A percentile compares a stretch with the other conserved stretches of the same genome.
These are phyloP conservation scores for Cordyceps militaris DNA, from an alignment of 2,329 filamentous ascomycete genomes.

Conservation along the genomic window DNA sequence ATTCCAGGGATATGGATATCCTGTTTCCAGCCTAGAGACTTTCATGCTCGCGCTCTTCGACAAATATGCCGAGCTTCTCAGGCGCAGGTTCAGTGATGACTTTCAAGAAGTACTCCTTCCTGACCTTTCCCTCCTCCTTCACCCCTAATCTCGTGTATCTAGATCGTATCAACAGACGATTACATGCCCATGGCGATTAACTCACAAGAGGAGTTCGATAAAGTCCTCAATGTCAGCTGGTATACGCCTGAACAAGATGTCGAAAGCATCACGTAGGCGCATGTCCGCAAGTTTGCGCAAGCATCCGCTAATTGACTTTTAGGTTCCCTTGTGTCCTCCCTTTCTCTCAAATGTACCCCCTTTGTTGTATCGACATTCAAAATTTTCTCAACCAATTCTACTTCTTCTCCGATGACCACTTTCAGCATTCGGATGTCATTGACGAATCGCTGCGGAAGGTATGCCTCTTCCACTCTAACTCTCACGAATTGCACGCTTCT, in stretches of 20 bases:
- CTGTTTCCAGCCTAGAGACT: slow-evolving; percentile 71
- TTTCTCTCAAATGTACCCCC: slow-evolving; percentile 97
- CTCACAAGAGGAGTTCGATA: slow-evolving; percentile 83
- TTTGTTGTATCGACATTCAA: slow-evolving; percentile 96
- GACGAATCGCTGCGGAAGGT: slow-evolving; percentile 83
- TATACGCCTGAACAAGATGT: slow-evolving; percentile 75
- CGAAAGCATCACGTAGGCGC: slow-evolving; percentile 64
- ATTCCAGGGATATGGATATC: slow-evolving; percentile 81
- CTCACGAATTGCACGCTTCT: neutral
- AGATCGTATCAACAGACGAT: slow-evolving; percentile 83
- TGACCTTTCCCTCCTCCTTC: neutral
- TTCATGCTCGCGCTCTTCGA: slow-evolving; percentile 86
- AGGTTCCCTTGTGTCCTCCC: slow-evolving; percentile 93
- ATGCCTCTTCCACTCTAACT: slow-evolving; percentile 13
- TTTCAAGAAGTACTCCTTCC: slow-evolving; percentile 69
- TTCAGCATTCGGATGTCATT: slow-evolving; percentile 81
- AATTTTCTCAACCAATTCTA: slow-evolving; percentile 99
- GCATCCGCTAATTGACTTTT: neutral
- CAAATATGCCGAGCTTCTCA: slow-evolving; percentile 87
- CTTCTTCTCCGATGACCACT: slow-evolving; percentile 94
- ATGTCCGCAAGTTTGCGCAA: neutral
- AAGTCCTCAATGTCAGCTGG: slow-evolving; percentile 94
- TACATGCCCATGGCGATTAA: slow-evolving; percentile 99
- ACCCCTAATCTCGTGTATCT: slow-evolving; percentile 7
- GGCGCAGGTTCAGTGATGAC: slow-evolving; percentile 86